Evolutionary conservation across 1,284 basidiomycete genomes (phyloP), one percentile per base, ranked within the genome.

Genomic region (Macrocystidia cucumis): DNA sequence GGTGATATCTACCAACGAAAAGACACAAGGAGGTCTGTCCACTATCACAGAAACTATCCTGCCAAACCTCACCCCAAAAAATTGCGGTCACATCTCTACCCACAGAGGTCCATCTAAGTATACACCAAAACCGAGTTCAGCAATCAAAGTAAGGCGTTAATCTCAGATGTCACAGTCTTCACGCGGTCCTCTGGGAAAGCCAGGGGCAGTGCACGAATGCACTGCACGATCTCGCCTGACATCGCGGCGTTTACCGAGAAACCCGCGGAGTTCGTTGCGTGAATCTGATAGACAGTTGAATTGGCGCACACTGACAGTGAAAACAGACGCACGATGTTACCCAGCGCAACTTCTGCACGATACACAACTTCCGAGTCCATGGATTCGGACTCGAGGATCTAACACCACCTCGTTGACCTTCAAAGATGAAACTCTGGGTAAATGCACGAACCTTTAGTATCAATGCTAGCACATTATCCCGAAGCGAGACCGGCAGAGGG

Each of bases 351-450:
- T 5, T 89, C 60, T 1, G 83, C 69, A 18, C 95, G 79, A 56
- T 98, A 98, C 9, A 76, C 71, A 2, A 85, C 78, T 53, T 98
- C 95, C 13, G 77, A 67, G 42, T 98, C 95, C 11, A 62, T 60
- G 27, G 57, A 72, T 56, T 93, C 89, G 28, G 68, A 65, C 39
- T 69, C 58, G 13, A 91, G 57, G 9, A 87, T 65, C 78, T 84
- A 34, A 16, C 6, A 23, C 31, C 41, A 38, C 37, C 27, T 29
- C 20, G 20, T 36, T 39, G 37, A 32, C 16, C 14, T 14, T 38
- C 13, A 9, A 13, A 23, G 7, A 8, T 13, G 6, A 14, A 14
- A 30, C 35, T 26, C 3, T 27, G 26, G 14, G 19, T 16, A 12
- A 16, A 4, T 27, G 8, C 29, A 42, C 56, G 23, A 49, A 81